Evolutionary conservation across 345 rosid species (phyloP).

Genomic region (Eucalyptus marginata): DNA sequence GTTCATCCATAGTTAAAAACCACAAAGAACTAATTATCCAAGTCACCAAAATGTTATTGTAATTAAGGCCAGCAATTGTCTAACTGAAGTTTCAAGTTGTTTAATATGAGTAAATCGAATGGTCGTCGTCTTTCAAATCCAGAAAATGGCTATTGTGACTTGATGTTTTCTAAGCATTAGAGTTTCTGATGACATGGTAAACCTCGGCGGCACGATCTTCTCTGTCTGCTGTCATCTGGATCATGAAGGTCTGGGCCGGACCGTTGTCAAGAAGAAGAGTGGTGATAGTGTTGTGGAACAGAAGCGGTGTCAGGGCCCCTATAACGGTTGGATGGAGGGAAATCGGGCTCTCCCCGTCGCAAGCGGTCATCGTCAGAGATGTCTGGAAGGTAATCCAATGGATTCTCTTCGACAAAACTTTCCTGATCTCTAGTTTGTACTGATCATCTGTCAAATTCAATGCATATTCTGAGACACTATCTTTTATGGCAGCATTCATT

Average conservation of each 20-base stretch:
- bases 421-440: not conserved
- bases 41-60: not conserved
- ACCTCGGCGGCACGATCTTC: not conserved
- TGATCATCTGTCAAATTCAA: not conserved
- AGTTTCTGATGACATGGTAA: not conserved
- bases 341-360: constrained; percentile 18
- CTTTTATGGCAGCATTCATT: constrained; percentile 14
- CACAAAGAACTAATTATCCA: not conserved
- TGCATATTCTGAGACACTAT: not conserved
- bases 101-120: not conserved
- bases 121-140: not conserved
- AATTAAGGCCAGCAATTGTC: not conserved
- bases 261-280: constrained; percentile 17
- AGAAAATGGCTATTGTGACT: not conserved
- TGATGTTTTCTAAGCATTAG: not conserved
- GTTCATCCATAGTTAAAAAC: not conserved
- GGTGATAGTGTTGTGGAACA: constrained; percentile 36
- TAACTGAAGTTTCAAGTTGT: not conserved
- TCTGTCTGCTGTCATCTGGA: not conserved
- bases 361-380: constrained; percentile 12
- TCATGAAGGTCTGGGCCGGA: constrained; percentile 36
- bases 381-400: constrained; percentile 28
- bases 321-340: constrained; percentile 33
- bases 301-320: constrained; percentile 11
- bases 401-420: not conserved